A percentile compares a stretch with the other conserved stretches of the same genome.
phyloP scores from a whole-genome alignment of 192 early-diverging fungal species.

The Piromyces finnis region DNA sequence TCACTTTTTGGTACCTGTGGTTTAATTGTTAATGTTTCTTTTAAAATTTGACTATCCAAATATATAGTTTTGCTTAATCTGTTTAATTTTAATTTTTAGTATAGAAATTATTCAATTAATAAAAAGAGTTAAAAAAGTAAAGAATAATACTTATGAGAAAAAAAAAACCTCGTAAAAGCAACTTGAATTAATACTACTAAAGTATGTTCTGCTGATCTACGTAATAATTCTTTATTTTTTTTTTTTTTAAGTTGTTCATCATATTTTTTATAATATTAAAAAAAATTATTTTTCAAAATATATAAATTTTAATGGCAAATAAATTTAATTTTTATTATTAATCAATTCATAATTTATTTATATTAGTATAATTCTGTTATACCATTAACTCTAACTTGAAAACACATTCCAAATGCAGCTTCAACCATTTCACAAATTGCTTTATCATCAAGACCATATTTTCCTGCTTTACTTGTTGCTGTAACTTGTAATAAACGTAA shows the following conservation, averaged over 20 bases:
- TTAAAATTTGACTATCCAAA: neutral
- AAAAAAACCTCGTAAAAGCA: constrained; percentile 51
- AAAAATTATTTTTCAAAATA: no score
- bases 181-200: constrained; percentile 51
- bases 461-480: constrained; percentile 36
- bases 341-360: no score
- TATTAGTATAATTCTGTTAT: no score
- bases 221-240: constrained; percentile 38
- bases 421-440: constrained; percentile 95
- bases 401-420: constrained; percentile 90
- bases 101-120: no score
- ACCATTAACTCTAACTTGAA: constrained; percentile 75
- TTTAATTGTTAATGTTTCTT: neutral
- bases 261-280: no score
- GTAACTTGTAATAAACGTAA: constrained; percentile 62
- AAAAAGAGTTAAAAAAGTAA: neutral
- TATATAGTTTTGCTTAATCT: neutral
- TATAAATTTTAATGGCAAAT: no score
- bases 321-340: no score
- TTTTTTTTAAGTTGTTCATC: no score
- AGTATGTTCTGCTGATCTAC: constrained; percentile 60
- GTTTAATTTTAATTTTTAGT: neutral
- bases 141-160: no score
- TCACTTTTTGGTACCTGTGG: neutral
- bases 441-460: constrained; percentile 69